Conservation (phyloP, 1,139 yeast genomes). For the Hyphopichia wangnamkhiaoensis region DNA sequence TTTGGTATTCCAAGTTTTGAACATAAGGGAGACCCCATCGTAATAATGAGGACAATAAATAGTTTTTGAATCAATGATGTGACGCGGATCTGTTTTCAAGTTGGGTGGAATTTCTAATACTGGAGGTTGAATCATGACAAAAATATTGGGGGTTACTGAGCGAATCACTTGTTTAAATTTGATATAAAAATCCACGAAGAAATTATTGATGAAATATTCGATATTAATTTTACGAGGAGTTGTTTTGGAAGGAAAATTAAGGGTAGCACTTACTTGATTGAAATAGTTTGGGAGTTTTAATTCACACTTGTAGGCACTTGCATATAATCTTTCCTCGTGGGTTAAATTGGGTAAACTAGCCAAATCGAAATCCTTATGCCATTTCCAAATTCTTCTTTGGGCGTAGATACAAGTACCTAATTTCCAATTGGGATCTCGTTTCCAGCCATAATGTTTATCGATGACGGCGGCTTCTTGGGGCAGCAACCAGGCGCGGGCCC, state of each 20-base stretch:
- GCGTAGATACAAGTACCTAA: slow-evolving; percentile 80
- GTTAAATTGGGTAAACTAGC: slow-evolving; percentile 18
- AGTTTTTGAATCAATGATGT: slow-evolving; percentile 61
- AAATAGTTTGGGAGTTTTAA: slow-evolving; percentile 35
- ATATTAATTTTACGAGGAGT: slow-evolving; percentile 44
- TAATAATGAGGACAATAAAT: slow-evolving; percentile 87
- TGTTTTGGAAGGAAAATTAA: slow-evolving; percentile 23
- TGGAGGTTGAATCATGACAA: slow-evolving; percentile 79
- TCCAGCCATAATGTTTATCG: slow-evolving; percentile 72
- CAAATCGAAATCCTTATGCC: slow-evolving; percentile 34
- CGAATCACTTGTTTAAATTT: slow-evolving; percentile 53
- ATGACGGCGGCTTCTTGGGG: slow-evolving; percentile 35
- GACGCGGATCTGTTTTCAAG: slow-evolving; percentile 48
- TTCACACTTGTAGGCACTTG: slow-evolving; percentile 31
- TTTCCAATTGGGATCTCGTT: slow-evolving; percentile 62
- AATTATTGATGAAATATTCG: slow-evolving; percentile 61
- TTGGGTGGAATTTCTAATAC: slow-evolving; percentile 79
- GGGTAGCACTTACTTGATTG: slow-evolving; percentile 24
- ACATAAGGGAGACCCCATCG: slow-evolving; percentile 91
- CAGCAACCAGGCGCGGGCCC: slow-evolving; percentile 67
- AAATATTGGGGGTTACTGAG: slow-evolving; percentile 41
- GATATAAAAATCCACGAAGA: slow-evolving; percentile 60
- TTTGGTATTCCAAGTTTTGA: slow-evolving; percentile 73
- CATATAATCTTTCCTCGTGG: slow-evolving; percentile 30
- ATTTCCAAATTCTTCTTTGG: slow-evolving; percentile 71